A percentile compares a stretch with the other conserved stretches of the same genome.
Conservation (phyloP, 371 early-diverging fungal genomes). For the Saksenaea vasiformis region DNA sequence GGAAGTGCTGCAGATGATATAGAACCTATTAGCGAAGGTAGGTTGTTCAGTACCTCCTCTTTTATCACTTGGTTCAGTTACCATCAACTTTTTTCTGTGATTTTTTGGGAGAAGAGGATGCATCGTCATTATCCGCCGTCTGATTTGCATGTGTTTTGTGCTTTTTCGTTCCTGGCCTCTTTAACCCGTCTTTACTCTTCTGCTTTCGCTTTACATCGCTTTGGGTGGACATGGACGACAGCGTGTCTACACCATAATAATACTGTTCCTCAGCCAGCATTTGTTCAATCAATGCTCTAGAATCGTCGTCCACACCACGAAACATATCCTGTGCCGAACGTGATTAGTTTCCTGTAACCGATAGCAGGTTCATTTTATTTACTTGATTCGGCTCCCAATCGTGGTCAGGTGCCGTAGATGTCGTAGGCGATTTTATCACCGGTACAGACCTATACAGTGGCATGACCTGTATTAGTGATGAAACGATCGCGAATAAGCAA, state of each 20-base stretch:
- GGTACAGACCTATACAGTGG: too few species aligned
- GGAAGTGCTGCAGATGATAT: slow-evolving; percentile 58
- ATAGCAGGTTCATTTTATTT: neutral
- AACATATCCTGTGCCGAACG: neutral
- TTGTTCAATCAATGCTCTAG: slow-evolving; percentile 55
- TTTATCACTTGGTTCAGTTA: neutral
- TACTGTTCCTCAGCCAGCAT: slow-evolving; percentile 75
- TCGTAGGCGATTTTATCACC: too few species aligned
- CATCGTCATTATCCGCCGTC: neutral
- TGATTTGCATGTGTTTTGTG: neutral
- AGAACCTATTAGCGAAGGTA: neutral
- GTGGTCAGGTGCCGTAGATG: neutral
- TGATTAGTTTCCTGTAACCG: neutral
- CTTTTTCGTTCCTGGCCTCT: slow-evolving; percentile 17
- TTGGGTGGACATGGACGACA: slow-evolving; percentile 14
- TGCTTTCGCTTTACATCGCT: neutral
- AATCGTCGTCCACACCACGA: slow-evolving; percentile 53
- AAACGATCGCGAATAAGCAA: neutral
- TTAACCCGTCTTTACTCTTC: slow-evolving; percentile 1
- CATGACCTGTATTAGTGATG: too few species aligned
- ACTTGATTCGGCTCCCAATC: neutral
- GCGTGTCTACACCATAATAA: slow-evolving; percentile 51
- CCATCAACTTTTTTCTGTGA: neutral
- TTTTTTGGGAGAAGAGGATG: neutral
- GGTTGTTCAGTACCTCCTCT: neutral